A percentile compares a stretch with the other conserved stretches of the same genome.
Evolutionary conservation across 2,329 filamentous ascomycete species (phyloP).

Genomic region (Amauroascus verrucosus): DNA sequence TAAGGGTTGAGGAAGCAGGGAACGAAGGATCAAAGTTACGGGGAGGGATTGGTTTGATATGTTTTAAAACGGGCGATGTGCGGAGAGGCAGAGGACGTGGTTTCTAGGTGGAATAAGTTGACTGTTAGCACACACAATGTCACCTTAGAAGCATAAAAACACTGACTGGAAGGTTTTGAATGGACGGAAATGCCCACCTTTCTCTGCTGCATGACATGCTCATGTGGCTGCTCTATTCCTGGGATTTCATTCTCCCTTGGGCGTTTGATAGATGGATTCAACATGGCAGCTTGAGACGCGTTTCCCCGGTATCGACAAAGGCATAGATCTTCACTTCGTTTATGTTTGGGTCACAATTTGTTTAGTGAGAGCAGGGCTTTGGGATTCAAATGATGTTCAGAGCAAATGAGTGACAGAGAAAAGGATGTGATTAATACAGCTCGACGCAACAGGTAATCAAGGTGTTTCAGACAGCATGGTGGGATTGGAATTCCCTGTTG

Average conservation of each 20-base stretch:
- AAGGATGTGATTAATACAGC: neutral
- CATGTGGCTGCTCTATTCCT: neutral
- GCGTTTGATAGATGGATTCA: conserved; percentile 5
- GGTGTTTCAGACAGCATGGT: conserved; percentile 4
- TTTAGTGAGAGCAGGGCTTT: neutral
- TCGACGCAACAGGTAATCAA: conserved; percentile 1
- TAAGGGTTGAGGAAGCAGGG: conserved; percentile 22
- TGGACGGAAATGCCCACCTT: neutral
- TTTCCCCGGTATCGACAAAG: neutral
- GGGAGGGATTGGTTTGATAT: conserved; percentile 6
- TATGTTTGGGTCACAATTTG: neutral
- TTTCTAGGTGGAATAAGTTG: conserved; percentile 21
- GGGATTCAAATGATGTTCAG: neutral
- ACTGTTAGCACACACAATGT: neutral
- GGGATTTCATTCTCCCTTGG: neutral
- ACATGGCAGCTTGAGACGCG: conserved; percentile 1
- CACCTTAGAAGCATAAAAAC: neutral
- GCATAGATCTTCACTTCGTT: neutral
- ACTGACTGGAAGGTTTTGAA: neutral
- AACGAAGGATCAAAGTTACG: neutral
- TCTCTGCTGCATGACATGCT: conserved; percentile 1
- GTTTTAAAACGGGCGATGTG: conserved; percentile 20
- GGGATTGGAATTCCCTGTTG: neutral
- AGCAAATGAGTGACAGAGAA: conserved; percentile 1
- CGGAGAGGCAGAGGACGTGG: conserved; percentile 26